Base-by-base conservation (phyloP, 23 red algal species). In the Gracilaria vermiculophylla region DNA sequence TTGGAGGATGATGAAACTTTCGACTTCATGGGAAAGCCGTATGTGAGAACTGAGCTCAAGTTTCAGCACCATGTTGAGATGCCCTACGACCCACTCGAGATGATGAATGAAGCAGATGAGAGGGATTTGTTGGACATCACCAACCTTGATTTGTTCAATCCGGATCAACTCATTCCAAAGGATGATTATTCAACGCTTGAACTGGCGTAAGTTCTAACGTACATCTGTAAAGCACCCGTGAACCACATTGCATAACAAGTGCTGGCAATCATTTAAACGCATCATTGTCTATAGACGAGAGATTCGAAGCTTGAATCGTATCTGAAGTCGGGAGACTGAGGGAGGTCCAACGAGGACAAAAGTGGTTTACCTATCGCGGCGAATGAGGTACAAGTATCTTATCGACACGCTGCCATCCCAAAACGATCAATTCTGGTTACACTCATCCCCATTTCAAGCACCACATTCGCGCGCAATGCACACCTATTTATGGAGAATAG, bases 121-220 rank as follows among this genome's bases (percentile, higher is more conserved):
- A 41, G 27, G 2, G 67, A 73, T 48, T 48, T 48, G 20, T n/a
- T 73, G 20, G 20, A 15, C 67, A 4, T 73, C 31, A 73, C 67
- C 14, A 73, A 48, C 28, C 36, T 48, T 28, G 67, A 73, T 40
- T 48, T 73, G 39, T 73, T 73, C 42, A 42, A 73, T 73, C 39
- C 67, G 10, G 67, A 73, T 24, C 67, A 73, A 47, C 37, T 73
- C 17, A 73, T 73, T 73, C 67, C 39, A 17, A 73, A 73, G 21
- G 33, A 39, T 73, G 67, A 73, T 36, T 73, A 41, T 20, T 73
- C 67, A 27, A 73, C 67, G 4, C 23, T 73, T 9, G 67, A 73
- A 17, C 67, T 73, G 20, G 67, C 37, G 11, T 73, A 40, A 73
- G 3, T 10, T 17, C 7, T 34, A n/a, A n/a, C n/a, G n/a, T n/a